Evolutionary conservation across 2,329 filamentous ascomycete species (phyloP).

Genomic region (Coniosporium tulheliwenetii): DNA sequence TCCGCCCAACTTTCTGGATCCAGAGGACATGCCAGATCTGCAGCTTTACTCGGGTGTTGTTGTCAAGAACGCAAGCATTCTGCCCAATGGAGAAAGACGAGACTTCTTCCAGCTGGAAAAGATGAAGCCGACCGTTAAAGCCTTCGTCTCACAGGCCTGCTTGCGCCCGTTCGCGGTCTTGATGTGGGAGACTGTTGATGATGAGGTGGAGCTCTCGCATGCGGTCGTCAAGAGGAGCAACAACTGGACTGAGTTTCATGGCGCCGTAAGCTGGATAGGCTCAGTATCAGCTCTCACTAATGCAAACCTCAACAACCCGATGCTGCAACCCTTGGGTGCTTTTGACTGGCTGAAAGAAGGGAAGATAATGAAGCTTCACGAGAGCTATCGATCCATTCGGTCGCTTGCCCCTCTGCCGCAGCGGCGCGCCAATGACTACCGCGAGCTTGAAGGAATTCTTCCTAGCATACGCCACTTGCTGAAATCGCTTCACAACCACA

Average conservation of each 20-base stretch:
- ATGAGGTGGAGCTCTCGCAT: constrained; percentile 21
- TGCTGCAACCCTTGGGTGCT: constrained; percentile 24
- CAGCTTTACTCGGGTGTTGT: constrained; percentile 21
- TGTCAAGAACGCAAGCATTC: constrained; percentile 25
- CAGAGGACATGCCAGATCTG: constrained; percentile 18
- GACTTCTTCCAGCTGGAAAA: constrained; percentile 28
- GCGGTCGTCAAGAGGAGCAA: constrained; percentile 26
- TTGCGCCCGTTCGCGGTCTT: constrained; percentile 25
- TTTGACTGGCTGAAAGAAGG: constrained; percentile 31
- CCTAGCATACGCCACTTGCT: too few species aligned
- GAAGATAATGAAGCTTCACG: constrained; percentile 26
- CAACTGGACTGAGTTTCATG: constrained; percentile 32
- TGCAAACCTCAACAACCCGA: constrained; percentile 15
- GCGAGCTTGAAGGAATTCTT: too few species aligned
- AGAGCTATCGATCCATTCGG: constrained; percentile 17
- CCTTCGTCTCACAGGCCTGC: constrained; percentile 29
- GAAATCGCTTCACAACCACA: too few species aligned
- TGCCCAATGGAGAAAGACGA: constrained; percentile 23
- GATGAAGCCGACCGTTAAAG: constrained; percentile 25
- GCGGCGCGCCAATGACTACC: too few species aligned
- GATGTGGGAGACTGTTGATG: constrained; percentile 29
- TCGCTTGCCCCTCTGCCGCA: too few species aligned
- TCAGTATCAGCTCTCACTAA: constrained; percentile 19
- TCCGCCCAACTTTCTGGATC: constrained; percentile 22
- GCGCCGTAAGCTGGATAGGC: constrained; percentile 28